These are phyloP conservation scores for Heterobasidion occidentale DNA, from an alignment of 1,284 basidiomycete species.

Conservation along the genomic window DNA sequence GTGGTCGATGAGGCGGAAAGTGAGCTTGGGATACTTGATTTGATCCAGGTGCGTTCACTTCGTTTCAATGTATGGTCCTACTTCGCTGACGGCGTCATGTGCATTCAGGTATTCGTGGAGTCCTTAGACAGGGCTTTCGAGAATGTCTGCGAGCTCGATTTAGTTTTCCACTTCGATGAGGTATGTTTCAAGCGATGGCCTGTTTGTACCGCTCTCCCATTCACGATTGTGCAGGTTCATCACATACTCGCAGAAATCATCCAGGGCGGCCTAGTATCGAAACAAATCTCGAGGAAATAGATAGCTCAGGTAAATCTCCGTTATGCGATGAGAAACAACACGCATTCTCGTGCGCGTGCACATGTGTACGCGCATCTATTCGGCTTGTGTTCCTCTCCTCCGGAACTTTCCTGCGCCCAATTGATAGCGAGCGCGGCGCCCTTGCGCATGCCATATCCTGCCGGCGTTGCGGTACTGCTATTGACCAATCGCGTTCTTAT, in stretches of 20 bases:
- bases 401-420: not conserved
- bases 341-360: not conserved
- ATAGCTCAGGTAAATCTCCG: conserved; percentile 46
- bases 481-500: conserved; percentile 5
- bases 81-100: not conserved
- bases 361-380: not conserved
- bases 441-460: not conserved
- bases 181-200: conserved; percentile 32
- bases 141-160: conserved; percentile 97
- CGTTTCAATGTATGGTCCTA: not conserved
- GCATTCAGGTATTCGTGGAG: conserved; percentile 86
- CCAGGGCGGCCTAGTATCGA: conserved; percentile 97
- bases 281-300: conserved; percentile 92
- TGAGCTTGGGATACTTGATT: conserved; percentile 91
- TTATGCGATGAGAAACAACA: not conserved
- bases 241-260: conserved; percentile 93
- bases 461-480: not conserved
- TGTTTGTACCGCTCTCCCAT: not conserved
- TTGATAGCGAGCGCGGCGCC: not conserved
- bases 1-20: conserved; percentile 94
- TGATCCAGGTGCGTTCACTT: conserved; percentile 77
- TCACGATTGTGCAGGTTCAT: conserved; percentile 60
- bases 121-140: conserved; percentile 93
- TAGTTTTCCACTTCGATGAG: conserved; percentile 99
- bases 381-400: not conserved